Percentiles rank a stretch among this genome's conserved stretches.
Evolutionary conservation across 768 basidiomycete species (phyloP).

Genomic region (Boletus sensibilis): DNA sequence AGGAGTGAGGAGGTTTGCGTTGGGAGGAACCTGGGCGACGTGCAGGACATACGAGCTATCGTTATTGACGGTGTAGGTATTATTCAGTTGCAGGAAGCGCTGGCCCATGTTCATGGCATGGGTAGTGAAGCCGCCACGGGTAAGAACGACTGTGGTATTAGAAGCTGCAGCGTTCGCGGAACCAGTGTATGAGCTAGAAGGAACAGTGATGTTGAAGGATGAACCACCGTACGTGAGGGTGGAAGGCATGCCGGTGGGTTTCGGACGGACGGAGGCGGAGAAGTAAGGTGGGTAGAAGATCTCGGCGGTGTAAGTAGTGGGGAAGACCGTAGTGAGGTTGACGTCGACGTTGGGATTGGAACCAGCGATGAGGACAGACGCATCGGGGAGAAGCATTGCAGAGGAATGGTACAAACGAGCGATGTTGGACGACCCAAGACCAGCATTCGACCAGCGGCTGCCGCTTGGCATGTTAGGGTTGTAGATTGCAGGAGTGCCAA

Average conservation of each 20-base stretch:
- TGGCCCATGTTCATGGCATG: constrained; percentile 92
- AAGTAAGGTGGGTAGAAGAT: constrained; percentile 94
- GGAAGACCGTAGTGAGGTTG: constrained; percentile 60
- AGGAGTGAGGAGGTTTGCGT: constrained; percentile 84
- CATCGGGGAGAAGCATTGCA: constrained; percentile 84
- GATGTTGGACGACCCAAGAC: constrained; percentile 61
- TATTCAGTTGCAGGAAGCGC: constrained; percentile 80
- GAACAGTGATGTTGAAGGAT: constrained; percentile 74
- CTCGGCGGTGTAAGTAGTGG: constrained; percentile 81
- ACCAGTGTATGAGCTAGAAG: constrained; percentile 63
- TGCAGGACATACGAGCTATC: constrained; percentile 79
- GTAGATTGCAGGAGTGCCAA: constrained; percentile 77
- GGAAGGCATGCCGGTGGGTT: constrained; percentile 66
- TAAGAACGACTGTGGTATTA: constrained; percentile 74
- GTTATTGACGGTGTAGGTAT: constrained; percentile 76
- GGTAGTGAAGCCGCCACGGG: constrained; percentile 82
- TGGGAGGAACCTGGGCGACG: constrained; percentile 80
- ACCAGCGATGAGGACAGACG: constrained; percentile 83
- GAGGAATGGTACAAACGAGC: constrained; percentile 91
- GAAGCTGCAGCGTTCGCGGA: constrained; percentile 66
- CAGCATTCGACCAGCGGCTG: constrained; percentile 69
- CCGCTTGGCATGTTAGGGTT: constrained; percentile 74
- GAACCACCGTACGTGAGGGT: constrained; percentile 81
- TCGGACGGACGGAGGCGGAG: constrained; percentile 63
- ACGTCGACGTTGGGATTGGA: constrained; percentile 94